phyloP scores from a whole-genome alignment of 2,329 filamentous ascomycete species.

The Paecilomyces fulvus region DNA sequence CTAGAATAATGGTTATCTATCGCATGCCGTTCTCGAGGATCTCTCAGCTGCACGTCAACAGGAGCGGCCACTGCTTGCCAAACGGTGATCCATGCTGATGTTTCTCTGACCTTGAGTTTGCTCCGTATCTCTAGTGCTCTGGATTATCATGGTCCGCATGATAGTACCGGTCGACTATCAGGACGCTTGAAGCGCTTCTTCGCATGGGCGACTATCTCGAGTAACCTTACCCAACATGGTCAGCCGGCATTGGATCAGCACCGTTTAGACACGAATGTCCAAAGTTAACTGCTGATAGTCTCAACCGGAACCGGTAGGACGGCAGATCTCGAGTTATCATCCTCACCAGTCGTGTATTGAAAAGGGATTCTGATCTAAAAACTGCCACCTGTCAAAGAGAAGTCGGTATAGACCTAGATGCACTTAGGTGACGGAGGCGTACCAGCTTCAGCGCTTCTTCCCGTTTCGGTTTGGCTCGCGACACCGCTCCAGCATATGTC shows the following conservation, averaged over 20 bases:
- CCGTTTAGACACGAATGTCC: background rate
- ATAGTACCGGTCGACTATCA: background rate
- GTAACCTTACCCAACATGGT: background rate
- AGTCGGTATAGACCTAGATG: background rate
- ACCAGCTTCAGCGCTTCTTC: background rate
- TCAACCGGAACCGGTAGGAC: background rate
- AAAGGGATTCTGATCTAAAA: background rate
- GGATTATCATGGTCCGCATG: background rate
- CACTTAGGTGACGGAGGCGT: background rate
- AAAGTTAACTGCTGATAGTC: background rate
- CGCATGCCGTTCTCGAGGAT: background rate
- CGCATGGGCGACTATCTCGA: background rate
- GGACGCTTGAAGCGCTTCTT: background rate
- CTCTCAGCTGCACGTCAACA: background rate
- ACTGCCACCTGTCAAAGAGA: background rate
- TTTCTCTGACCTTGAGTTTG: background rate
- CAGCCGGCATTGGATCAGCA: background rate
- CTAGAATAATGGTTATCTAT: background rate
- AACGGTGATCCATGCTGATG: background rate
- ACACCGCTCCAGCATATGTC: background rate
- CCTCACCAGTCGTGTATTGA: background rate
- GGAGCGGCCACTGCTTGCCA: background rate
- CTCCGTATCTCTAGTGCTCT: background rate
- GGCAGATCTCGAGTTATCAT: background rate
- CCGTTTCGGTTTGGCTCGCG: background rate